Conservation (phyloP, 2,329 filamentous ascomycete genomes). For the Bretziella fagacearum region DNA sequence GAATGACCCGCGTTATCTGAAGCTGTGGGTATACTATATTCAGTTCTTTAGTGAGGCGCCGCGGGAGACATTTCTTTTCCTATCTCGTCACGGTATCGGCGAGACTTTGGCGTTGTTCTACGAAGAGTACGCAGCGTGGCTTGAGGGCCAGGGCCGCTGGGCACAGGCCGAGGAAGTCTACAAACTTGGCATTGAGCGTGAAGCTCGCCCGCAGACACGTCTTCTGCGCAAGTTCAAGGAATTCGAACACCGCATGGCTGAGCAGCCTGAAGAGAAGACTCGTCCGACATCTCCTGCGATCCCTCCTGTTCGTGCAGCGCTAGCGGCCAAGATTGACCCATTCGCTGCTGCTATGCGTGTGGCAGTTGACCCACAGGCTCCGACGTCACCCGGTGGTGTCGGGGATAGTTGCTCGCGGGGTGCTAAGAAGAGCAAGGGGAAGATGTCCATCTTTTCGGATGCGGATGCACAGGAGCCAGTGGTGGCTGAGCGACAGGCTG, state of each 20-base stretch:
- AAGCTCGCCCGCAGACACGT: conserved; percentile 66
- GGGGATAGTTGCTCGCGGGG: conserved; percentile 17
- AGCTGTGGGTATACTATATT: conserved; percentile 89
- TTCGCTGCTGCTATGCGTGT: conserved; percentile 44
- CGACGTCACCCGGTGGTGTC: conserved; percentile 31
- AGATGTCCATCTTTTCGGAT: conserved; percentile 46
- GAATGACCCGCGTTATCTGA: conserved; percentile 86
- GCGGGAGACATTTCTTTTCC: conserved; percentile 78
- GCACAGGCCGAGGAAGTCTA: conserved; percentile 89
- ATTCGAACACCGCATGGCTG: conserved; percentile 64
- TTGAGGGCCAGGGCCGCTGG: conserved; percentile 73
- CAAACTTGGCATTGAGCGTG: conserved; percentile 70
- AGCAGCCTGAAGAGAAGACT: conserved; percentile 38
- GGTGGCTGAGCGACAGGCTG: conserved; percentile 44
- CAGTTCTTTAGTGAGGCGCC: conserved; percentile 84
- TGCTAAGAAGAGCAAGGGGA: conserved; percentile 39
- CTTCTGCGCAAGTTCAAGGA: conserved; percentile 80
- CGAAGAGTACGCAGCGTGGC: conserved; percentile 88
- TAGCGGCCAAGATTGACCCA: conserved; percentile 74
- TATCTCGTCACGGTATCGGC: conserved; percentile 75
- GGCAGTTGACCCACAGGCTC: conserved; percentile 48
- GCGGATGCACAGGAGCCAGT: conserved; percentile 12
- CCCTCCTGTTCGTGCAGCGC: conserved; percentile 62
- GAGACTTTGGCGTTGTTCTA: conserved; percentile 83
- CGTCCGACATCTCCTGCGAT: conserved; percentile 71